A percentile compares a stretch with the other conserved stretches of the same genome.
phyloP scores from a whole-genome alignment of 176 grass and related monocot species.

The Hordeum marinum region DNA sequence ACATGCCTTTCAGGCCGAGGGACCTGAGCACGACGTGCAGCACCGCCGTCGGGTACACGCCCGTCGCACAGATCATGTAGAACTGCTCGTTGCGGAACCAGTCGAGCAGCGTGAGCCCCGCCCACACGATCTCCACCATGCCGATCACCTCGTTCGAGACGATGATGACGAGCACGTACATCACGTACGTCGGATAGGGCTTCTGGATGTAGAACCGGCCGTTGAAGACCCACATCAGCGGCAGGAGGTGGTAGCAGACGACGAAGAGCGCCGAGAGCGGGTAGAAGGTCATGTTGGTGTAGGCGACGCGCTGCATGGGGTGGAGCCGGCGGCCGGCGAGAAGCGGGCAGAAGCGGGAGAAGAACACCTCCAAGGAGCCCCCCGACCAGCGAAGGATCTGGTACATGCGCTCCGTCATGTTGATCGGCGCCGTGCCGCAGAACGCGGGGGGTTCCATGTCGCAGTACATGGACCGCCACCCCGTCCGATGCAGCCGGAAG shows the following conservation, averaged over 20 bases:
- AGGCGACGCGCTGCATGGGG: slow-evolving; percentile 41
- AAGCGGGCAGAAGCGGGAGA: slow-evolving; percentile 40
- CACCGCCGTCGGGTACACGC: slow-evolving; percentile 39
- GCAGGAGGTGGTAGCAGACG: slow-evolving; percentile 43
- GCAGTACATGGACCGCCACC: slow-evolving; percentile 53
- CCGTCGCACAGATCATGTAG: slow-evolving; percentile 48
- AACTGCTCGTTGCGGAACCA: slow-evolving; percentile 58
- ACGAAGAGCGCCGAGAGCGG: slow-evolving; percentile 39
- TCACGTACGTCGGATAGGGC: slow-evolving; percentile 41
- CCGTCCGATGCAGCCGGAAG: slow-evolving; percentile 38
- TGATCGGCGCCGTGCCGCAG: slow-evolving; percentile 42
- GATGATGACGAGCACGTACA: slow-evolving; percentile 39
- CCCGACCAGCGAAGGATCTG: slow-evolving; percentile 53
- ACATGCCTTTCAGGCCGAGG: slow-evolving; percentile 33
- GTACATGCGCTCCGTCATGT: slow-evolving; percentile 48
- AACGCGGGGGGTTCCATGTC: slow-evolving; percentile 45
- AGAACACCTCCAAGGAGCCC: slow-evolving; percentile 48
- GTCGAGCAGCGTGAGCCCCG: slow-evolving; percentile 36
- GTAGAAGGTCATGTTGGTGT: slow-evolving; percentile 50
- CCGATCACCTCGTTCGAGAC: slow-evolving; percentile 28
- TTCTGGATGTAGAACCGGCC: slow-evolving; percentile 51
- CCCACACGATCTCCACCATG: slow-evolving; percentile 43
- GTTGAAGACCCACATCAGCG: slow-evolving; percentile 43
- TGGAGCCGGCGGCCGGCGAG: slow-evolving; percentile 28
- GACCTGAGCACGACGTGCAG: slow-evolving; percentile 43